Evolutionary conservation across 2,329 filamentous ascomycete genomes (phyloP).

Genomic region (Fusarium denticulatum): DNA sequence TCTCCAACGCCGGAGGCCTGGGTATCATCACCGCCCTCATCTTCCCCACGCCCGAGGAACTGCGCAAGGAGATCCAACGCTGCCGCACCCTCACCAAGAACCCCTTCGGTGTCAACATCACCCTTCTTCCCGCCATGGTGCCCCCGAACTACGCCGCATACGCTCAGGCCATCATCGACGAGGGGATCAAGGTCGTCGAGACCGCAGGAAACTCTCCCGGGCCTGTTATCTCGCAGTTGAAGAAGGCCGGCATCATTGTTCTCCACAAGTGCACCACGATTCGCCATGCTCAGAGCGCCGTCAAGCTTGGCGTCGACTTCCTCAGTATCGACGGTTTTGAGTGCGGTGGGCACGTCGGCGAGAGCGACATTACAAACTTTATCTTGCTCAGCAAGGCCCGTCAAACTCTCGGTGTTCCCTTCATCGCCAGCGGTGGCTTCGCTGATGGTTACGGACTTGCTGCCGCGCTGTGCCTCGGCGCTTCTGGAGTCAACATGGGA

Average conservation of each 20-base stretch:
- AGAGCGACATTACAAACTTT: constrained; percentile 89
- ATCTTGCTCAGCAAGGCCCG: constrained; percentile 86
- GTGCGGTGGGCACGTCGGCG: constrained; percentile 90
- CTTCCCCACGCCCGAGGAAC: constrained; percentile 88
- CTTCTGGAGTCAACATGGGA: constrained; percentile 97
- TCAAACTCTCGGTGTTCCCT: constrained; percentile 85
- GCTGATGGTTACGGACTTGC: constrained; percentile 94
- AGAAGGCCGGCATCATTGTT: constrained; percentile 79
- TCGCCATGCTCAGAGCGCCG: constrained; percentile 87
- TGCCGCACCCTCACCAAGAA: constrained; percentile 81
- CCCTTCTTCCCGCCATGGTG: constrained; percentile 86
- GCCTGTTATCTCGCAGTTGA: constrained; percentile 88
- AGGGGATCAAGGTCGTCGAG: constrained; percentile 91
- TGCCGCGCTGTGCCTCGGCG: constrained; percentile 87
- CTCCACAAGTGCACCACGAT: constrained; percentile 99
- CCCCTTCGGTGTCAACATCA: constrained; percentile 95
- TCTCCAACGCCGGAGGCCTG: constrained; percentile 83
- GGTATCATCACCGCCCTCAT: constrained; percentile 89
- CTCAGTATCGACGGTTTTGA: constrained; percentile 97
- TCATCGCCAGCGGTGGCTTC: constrained; percentile 96
- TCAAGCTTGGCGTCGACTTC: constrained; percentile 97
- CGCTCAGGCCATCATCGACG: constrained; percentile 91
- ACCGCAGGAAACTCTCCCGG: constrained; percentile 90
- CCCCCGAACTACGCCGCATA: constrained; percentile 94
- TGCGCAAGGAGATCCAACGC: constrained; percentile 91